A percentile compares a stretch with the other conserved stretches of the same genome.
phyloP scores from a whole-genome alignment of 768 basidiomycete genomes.

The Mycena metata region DNA sequence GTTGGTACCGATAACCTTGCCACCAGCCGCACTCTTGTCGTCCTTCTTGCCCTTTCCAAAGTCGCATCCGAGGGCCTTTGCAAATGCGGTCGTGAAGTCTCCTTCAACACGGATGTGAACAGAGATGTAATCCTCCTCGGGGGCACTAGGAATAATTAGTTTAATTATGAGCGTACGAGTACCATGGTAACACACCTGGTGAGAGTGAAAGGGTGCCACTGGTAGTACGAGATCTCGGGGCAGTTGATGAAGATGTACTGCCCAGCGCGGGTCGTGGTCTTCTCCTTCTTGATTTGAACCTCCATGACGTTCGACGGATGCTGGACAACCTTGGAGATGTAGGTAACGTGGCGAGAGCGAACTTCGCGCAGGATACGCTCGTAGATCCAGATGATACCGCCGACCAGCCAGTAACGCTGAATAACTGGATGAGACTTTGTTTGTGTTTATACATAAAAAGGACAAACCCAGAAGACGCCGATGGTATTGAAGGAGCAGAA shows the following conservation, averaged over 20 bases:
- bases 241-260: slow-evolving; percentile 95
- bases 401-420: slow-evolving; percentile 91
- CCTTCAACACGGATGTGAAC: slow-evolving; percentile 94
- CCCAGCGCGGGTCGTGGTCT: slow-evolving; percentile 84
- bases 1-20: slow-evolving; percentile 77
- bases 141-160: slow-evolving; percentile 66
- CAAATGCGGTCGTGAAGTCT: slow-evolving; percentile 87
- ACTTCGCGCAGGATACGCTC: slow-evolving; percentile 95
- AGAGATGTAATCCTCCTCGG: slow-evolving; percentile 95
- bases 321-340: slow-evolving; percentile 94
- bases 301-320: slow-evolving; percentile 96
- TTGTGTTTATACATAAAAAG: slow-evolving; percentile 19
- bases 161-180: slow-evolving; percentile 1
- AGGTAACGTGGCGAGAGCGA: slow-evolving; percentile 91
- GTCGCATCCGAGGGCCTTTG: slow-evolving; percentile 87
- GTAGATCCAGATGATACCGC: slow-evolving; percentile 86
- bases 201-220: slow-evolving; percentile 99
- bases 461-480: slow-evolving; percentile 94
- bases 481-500: slow-evolving; percentile 89
- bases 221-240: slow-evolving; percentile 94
- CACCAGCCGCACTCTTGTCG: slow-evolving; percentile 58
- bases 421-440: slow-evolving; percentile 11
- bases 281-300: slow-evolving; percentile 98
- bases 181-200: slow-evolving; percentile 68
- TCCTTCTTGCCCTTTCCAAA: slow-evolving; percentile 57